These are phyloP conservation scores for Oryza glumipatula DNA, from an alignment of 176 grass and related monocot species.

Conservation along the genomic window DNA sequence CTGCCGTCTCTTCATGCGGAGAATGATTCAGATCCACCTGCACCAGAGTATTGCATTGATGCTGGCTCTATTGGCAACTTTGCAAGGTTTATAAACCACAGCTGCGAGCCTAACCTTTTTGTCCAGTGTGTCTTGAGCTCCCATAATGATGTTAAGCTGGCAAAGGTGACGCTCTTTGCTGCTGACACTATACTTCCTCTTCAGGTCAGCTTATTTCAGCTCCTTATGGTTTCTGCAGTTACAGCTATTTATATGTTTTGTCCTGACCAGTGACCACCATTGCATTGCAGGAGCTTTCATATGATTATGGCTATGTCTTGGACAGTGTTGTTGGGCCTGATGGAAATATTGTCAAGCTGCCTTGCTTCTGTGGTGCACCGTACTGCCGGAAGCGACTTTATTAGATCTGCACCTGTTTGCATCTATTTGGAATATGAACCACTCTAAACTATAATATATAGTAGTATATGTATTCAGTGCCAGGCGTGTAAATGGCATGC, in stretches of 20 bases:
- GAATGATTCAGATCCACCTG: slow-evolving; percentile 62
- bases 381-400: slow-evolving; percentile 73
- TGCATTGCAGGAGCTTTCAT: slow-evolving; percentile 65
- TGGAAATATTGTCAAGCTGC: slow-evolving; percentile 57
- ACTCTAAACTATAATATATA: not conserved
- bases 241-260: not conserved
- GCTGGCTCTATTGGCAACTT: slow-evolving; percentile 66
- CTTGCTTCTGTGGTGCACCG: slow-evolving; percentile 64
- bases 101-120: slow-evolving; percentile 87
- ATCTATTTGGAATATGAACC: slow-evolving; percentile 26
- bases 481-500: slow-evolving; percentile 31
- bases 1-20: slow-evolving; percentile 51
- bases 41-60: slow-evolving; percentile 84
- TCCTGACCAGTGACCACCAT: not conserved
- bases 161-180: slow-evolving; percentile 86
- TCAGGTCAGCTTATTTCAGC: slow-evolving; percentile 53
- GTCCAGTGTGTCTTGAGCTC: slow-evolving; percentile 86
- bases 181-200: slow-evolving; percentile 92
- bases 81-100: slow-evolving; percentile 95
- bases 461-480: slow-evolving; percentile 20
- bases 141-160: slow-evolving; percentile 76
- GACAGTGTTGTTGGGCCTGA: slow-evolving; percentile 68
- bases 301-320: slow-evolving; percentile 72
- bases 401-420: slow-evolving; percentile 23
- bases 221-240: slow-evolving; percentile 18